Evolutionary conservation across 495 filamentous ascomycete genomes (phyloP).

Genomic region (Massariosphaeria phaeospora): DNA sequence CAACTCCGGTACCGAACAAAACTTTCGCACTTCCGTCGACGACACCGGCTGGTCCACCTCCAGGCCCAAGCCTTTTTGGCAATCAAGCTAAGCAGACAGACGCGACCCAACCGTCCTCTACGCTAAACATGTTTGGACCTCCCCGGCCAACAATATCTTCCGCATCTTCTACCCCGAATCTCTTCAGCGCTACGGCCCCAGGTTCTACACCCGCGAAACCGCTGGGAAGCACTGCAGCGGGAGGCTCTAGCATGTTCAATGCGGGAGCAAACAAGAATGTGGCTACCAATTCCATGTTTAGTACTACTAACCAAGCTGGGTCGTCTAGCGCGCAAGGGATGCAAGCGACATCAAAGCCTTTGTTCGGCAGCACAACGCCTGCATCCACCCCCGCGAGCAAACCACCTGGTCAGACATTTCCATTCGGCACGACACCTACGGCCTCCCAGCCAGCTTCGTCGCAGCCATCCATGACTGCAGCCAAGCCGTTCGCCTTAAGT

Average conservation of each 20-base stretch:
- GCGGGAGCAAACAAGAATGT: conserved; percentile 6
- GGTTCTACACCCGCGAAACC: conserved; percentile 13
- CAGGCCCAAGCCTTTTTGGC: conserved; percentile 36
- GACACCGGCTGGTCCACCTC: conserved; percentile 61
- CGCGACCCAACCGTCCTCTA: conserved; percentile 32
- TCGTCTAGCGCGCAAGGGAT: conserved; percentile 11
- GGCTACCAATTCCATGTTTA: conserved; percentile 13
- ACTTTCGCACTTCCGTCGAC: conserved; percentile 55
- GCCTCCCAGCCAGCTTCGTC: conserved; percentile 1
- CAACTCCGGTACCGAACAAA: too few relatives aligned
- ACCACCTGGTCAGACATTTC: conserved; percentile 4
- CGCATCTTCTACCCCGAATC: conserved; percentile 33
- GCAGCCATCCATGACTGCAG: conserved; percentile 9
- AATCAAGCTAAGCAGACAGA: conserved; percentile 26
- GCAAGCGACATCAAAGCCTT: conserved; percentile 21
- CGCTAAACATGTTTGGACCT: too few relatives aligned
- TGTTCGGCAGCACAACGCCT: conserved; percentile 28
- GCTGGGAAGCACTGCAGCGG: neutral
- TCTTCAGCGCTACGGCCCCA: conserved; percentile 40
- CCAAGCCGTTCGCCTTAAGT: too few relatives aligned
- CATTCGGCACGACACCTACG: neutral
- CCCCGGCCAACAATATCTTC: conserved; percentile 18
- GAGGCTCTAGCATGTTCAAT: neutral
- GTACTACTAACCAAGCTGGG: conserved; percentile 9
- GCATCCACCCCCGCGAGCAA: conserved; percentile 18